Percentiles rank a stretch among this genome's conserved stretches.
Evolutionary conservation across 2,329 filamentous ascomycete species (phyloP).

Genomic region (Nigrospora sphaerica): DNA sequence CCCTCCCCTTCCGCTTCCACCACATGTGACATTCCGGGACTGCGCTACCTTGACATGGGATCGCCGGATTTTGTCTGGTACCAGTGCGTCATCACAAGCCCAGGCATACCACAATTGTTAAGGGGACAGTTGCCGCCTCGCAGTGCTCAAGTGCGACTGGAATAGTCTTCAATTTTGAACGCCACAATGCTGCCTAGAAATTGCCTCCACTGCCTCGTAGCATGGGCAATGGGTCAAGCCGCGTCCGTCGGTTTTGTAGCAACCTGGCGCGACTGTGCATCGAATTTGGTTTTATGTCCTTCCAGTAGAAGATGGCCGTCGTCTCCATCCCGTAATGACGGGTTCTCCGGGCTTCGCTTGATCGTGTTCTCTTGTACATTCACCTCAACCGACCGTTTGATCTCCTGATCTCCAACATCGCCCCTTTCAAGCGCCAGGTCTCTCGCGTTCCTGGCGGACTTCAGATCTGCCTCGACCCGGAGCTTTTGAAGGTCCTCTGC

Average conservation of each 20-base stretch:
- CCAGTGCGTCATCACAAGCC: too few species aligned
- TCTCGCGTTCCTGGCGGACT: slow-evolving; percentile 16
- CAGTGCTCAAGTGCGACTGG: too few species aligned
- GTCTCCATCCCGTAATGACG: slow-evolving; percentile 23
- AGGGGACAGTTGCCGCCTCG: too few species aligned
- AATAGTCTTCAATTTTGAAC: too few species aligned
- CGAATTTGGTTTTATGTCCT: slow-evolving; percentile 39
- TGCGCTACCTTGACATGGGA: too few species aligned
- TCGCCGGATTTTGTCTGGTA: too few species aligned
- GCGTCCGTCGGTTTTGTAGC: too few species aligned
- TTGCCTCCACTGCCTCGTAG: too few species aligned
- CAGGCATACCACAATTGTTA: too few species aligned
- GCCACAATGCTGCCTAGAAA: too few species aligned
- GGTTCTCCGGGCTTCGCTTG: slow-evolving; percentile 28
- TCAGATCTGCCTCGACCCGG: slow-evolving; percentile 32
- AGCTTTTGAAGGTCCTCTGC: slow-evolving; percentile 31
- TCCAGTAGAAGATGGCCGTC: slow-evolving; percentile 41
- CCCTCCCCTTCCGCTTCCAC: background rate
- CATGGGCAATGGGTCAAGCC: too few species aligned
- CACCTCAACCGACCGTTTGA: slow-evolving; percentile 34
- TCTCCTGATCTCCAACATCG: slow-evolving; percentile 18
- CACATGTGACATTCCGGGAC: too few species aligned
- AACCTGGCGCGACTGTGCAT: slow-evolving; percentile 9
- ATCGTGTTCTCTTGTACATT: slow-evolving; percentile 45
- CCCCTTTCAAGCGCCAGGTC: slow-evolving; percentile 23